Percentiles rank a stretch among this genome's conserved stretches.
Conservation (phyloP, 768 basidiomycete species). For the Lentinula lateritia region DNA sequence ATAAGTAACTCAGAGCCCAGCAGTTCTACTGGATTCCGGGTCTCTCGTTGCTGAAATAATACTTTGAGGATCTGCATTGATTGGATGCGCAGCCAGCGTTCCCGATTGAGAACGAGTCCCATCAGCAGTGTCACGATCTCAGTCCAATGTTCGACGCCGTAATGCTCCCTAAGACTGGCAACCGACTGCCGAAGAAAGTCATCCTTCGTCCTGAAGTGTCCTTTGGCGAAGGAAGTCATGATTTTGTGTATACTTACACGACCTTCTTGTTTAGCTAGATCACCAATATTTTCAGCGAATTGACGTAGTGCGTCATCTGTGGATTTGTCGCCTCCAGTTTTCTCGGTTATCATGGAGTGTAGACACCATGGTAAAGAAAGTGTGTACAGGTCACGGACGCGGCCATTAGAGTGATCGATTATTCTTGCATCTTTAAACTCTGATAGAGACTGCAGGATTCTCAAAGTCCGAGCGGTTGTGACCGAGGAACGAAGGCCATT, state of each 20-base stretch:
- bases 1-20: conserved; percentile 85
- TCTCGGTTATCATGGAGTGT: conserved; percentile 66
- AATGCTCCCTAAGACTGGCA: conserved; percentile 80
- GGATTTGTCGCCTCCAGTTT: conserved; percentile 16
- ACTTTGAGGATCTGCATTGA: conserved; percentile 86
- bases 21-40: conserved; percentile 63
- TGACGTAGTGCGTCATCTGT: conserved; percentile 54
- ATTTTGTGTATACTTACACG: conserved; percentile 80
- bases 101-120: conserved; percentile 77
- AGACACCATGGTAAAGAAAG: conserved; percentile 85
- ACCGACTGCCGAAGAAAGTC: conserved; percentile 92
- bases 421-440: conserved; percentile 57
- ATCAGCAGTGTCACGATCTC: conserved; percentile 83
- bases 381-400: conserved; percentile 79
- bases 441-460: conserved; percentile 57
- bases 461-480: conserved; percentile 63
- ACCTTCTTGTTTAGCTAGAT: conserved; percentile 66
- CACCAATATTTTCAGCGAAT: conserved; percentile 70
- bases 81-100: conserved; percentile 77
- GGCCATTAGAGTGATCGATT: conserved; percentile 65
- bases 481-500: conserved; percentile 75
- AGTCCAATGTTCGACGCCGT: conserved; percentile 67
- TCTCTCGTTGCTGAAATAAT: conserved; percentile 81
- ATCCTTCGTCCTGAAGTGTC: conserved; percentile 85
- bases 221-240: conserved; percentile 84